Conservation (phyloP, 148 eudicot genomes). For the Oxyria digyna region DNA sequence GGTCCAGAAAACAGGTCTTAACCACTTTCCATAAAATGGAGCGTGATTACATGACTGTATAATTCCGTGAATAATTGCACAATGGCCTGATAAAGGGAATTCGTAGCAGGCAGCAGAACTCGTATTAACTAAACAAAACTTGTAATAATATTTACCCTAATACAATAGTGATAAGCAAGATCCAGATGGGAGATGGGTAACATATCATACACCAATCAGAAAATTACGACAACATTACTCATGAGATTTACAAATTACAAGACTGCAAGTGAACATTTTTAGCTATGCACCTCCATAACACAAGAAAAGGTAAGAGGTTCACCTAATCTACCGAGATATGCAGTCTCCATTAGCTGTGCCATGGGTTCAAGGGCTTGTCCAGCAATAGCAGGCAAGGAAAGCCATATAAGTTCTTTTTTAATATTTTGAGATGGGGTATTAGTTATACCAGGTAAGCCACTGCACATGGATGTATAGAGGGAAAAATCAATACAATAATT, state of each 20-base stretch:
- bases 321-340: conserved; percentile 27
- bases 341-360: conserved; percentile 31
- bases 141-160: background rate
- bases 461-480: background rate
- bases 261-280: background rate
- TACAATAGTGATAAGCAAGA: background rate
- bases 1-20: background rate
- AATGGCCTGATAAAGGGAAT: background rate
- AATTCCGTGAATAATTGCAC: background rate
- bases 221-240: background rate
- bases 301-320: background rate
- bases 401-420: conserved; percentile 21
- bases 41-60: background rate
- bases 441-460: background rate
- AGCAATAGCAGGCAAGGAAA: conserved; percentile 28
- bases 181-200: background rate
- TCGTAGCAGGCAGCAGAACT: background rate
- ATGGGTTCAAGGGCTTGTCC: conserved; percentile 31
- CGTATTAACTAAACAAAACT: background rate
- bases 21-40: background rate
- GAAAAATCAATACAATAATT: background rate
- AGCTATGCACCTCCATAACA: background rate
- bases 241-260: background rate
- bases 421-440: conserved; percentile 10
- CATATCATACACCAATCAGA: background rate